Evolutionary conservation across 2,329 filamentous ascomycete genomes (phyloP), one percentile per base, ranked within the genome.

Genomic region (Penicillium sp.): DNA sequence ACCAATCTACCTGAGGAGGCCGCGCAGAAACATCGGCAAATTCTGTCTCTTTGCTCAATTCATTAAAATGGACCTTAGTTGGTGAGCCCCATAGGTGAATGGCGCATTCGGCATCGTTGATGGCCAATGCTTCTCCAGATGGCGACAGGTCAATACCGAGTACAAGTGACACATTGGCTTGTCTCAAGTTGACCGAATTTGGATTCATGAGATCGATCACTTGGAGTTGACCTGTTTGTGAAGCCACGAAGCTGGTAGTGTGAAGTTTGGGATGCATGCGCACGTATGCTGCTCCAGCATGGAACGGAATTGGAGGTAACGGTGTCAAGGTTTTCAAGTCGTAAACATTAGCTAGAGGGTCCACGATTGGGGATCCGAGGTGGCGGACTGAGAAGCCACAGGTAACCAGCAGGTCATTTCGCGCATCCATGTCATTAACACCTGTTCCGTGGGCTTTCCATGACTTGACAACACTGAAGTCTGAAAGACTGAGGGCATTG

Each of bases 371-470:
- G 41, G 86, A 86, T 37, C 88, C 86, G 64, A 90, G 82, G 69
- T 93, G 91, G 64, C 93, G 86, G 25, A 91, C 84, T 1, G 93
- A 96, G 76, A 91, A 96, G 37, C 94, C 94, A 73, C 94, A 99
- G 5, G 94, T 97, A 23, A 97, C 89, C 54, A 99, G 86, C 65
- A 94, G 94, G 73, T 97, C 93, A 69, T 94, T 91, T 71, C 94
- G 90, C 9, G 93, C 91, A 77, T 99, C 94, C 90, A 99, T 97
- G 73, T 97, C 93, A 73, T 91, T 96, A 72, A 99, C 90, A 51
- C 87, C 85, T 9, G 91, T 90, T 1, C 89, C 88, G 71, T 99
- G 94, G 0, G 93, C 92, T 71, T 91, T 91, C 90, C 94, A 99
- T 12, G 86, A 86, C 72, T 93, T 95, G 65, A 94, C 81, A 6